phyloP scores from a whole-genome alignment of 139 green algal species.

The Pseudopediastrum boryanum region DNA sequence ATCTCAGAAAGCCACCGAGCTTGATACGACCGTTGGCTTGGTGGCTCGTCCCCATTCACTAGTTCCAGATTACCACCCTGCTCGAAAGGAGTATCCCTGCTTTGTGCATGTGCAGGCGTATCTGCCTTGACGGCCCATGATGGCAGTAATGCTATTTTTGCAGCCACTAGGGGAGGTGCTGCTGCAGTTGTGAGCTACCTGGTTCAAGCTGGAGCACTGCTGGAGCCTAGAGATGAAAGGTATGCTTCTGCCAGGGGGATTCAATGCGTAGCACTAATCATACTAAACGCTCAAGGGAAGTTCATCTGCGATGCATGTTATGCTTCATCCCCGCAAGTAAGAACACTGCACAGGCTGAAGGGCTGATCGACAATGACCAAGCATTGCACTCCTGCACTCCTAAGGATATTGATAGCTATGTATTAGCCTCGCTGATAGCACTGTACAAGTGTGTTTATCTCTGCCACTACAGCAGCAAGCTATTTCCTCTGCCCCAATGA shows the following conservation, averaged over 20 bases:
- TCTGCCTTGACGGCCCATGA: not conserved
- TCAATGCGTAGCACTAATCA: not conserved
- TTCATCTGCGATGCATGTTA: not conserved
- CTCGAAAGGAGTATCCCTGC: not conserved
- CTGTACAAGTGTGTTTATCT: too few relatives aligned
- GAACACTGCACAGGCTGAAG: too few relatives aligned
- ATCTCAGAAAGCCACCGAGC: not conserved
- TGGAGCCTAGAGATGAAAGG: conserved; percentile 14
- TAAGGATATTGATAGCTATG: too few relatives aligned
- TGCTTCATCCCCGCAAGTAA: not conserved
- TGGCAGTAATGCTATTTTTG: conserved; percentile 7
- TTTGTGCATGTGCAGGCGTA: not conserved
- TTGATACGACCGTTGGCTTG: not conserved
- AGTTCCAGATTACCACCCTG: too few relatives aligned
- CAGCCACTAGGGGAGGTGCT: not conserved
- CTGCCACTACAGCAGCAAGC: too few relatives aligned
- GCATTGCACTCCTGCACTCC: not conserved
- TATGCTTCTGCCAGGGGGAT: too few relatives aligned
- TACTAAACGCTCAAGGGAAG: not conserved
- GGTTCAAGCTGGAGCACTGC: not conserved
- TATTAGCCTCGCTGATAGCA: too few relatives aligned
- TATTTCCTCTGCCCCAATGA: too few relatives aligned
- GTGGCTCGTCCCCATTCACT: too few relatives aligned
- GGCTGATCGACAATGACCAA: too few relatives aligned
- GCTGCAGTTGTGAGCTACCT: not conserved